Conservation (phyloP, 1,139 yeast species). For the Saccharomyces uvarum region DNA sequence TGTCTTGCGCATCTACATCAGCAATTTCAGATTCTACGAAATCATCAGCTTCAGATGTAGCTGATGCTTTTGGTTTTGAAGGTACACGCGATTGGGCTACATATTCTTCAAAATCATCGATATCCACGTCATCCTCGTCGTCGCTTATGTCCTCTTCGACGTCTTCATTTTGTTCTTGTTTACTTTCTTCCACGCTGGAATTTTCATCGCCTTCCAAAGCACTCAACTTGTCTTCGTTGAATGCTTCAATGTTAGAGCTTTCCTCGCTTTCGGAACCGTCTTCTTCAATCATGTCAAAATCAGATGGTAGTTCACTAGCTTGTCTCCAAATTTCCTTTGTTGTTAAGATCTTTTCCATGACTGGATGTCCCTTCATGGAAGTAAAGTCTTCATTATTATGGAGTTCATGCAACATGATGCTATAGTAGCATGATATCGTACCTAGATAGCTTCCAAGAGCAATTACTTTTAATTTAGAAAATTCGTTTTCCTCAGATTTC, state of each 20-base stretch:
- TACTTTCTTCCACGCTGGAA: slow-evolving; percentile 18
- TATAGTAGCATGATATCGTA: slow-evolving; percentile 66
- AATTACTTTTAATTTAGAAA: slow-evolving; percentile 44
- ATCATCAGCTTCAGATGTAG: slow-evolving; percentile 34
- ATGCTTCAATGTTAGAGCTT: slow-evolving; percentile 12
- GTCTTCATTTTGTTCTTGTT: slow-evolving; percentile 12
- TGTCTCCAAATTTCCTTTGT: slow-evolving; percentile 89
- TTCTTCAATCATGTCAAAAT: slow-evolving; percentile 19
- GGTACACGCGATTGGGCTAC: slow-evolving; percentile 40
- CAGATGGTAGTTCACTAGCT: slow-evolving; percentile 46
- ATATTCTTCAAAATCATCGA: slow-evolving; percentile 44
- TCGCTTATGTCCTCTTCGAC: slow-evolving; percentile 26
- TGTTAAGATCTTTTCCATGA: slow-evolving; percentile 76
- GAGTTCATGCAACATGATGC: slow-evolving; percentile 51
- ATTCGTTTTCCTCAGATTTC: slow-evolving; percentile 31
- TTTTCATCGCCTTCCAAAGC: slow-evolving; percentile 18
- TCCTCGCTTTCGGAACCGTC: slow-evolving; percentile 32
- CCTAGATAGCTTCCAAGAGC: slow-evolving; percentile 77
- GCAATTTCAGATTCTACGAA: slow-evolving; percentile 59
- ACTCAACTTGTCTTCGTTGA: slow-evolving; percentile 27
- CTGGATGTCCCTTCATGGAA: slow-evolving; percentile 76
- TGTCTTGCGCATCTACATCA: slow-evolving; percentile 81
- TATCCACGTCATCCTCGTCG: slow-evolving; percentile 29
- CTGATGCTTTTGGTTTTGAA: slow-evolving; percentile 18
- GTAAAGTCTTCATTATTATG: slow-evolving; percentile 46